These are phyloP conservation scores for Colletotrichum endophyticum DNA, from an alignment of 2,329 filamentous ascomycete species.

Conservation along the genomic window DNA sequence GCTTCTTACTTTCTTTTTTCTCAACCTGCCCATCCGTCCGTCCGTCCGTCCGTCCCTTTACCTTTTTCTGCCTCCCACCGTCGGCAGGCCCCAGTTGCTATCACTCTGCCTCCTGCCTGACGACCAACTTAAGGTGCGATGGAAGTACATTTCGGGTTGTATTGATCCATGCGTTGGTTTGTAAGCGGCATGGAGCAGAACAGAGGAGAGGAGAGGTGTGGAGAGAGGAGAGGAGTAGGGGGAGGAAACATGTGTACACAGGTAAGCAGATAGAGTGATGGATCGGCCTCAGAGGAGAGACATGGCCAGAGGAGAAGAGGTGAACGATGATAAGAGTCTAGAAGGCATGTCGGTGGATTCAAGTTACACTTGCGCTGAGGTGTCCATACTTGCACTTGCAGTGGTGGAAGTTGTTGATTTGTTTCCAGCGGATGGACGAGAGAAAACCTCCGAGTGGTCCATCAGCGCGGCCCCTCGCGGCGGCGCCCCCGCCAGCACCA, in stretches of 20 bases:
- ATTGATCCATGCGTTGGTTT: not conserved
- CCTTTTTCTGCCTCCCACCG: not conserved
- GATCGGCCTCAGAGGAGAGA: not conserved
- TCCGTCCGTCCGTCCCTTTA: not conserved
- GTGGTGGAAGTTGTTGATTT: not conserved
- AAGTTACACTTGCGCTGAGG: not conserved
- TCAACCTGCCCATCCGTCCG: not conserved
- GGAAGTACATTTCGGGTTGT: no score
- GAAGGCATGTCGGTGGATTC: not conserved
- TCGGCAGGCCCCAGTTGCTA: not conserved
- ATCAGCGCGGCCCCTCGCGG: not conserved
- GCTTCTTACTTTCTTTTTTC: slow-evolving; percentile 3
- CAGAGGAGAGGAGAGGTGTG: not conserved
- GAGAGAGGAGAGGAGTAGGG: not conserved
- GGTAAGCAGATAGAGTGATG: not conserved
- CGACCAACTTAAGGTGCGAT: not conserved
- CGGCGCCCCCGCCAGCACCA: not conserved
- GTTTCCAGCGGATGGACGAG: not conserved
- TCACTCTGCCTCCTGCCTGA: not conserved
- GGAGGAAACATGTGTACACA: not conserved
- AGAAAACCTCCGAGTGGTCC: not conserved
- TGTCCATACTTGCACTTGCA: not conserved
- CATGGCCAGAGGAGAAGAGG: not conserved
- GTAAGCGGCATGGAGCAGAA: not conserved
- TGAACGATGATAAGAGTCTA: not conserved